These are phyloP conservation scores for Trametes versicolor DNA, from an alignment of 1,284 basidiomycete genomes.

Conservation along the genomic window DNA sequence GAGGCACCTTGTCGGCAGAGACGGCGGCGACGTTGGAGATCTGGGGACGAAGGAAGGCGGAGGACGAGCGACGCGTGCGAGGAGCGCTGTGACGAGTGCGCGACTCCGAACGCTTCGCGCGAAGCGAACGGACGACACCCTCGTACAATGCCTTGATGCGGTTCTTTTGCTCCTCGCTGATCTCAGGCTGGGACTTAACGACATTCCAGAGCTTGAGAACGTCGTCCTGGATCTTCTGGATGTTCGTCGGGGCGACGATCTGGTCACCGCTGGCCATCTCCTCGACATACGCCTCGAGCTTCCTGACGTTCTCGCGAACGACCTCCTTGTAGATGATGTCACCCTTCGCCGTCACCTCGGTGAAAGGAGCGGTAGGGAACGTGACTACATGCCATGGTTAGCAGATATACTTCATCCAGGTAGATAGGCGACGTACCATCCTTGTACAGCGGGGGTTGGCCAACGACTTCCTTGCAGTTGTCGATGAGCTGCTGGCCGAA, in stretches of 20 bases:
- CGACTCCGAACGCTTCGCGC: conserved; percentile 67
- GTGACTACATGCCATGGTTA: conserved; percentile 68
- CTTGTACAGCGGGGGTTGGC: conserved; percentile 89
- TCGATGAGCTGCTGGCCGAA: conserved; percentile 97
- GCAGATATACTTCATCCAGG: conserved; percentile 15
- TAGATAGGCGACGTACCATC: conserved; percentile 71
- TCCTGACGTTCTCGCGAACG: conserved; percentile 94
- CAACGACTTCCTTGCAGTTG: conserved; percentile 89
- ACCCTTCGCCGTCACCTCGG: conserved; percentile 92
- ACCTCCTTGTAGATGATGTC: conserved; percentile 96
- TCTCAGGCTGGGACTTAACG: conserved; percentile 96
- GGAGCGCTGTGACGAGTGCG: conserved; percentile 60
- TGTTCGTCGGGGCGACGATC: conserved; percentile 84
- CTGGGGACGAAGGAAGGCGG: conserved; percentile 94
- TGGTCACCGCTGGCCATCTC: conserved; percentile 98
- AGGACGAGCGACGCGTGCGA: conserved; percentile 87
- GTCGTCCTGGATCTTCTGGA: conserved; percentile 97
- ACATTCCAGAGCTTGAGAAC: conserved; percentile 97
- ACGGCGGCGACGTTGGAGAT: conserved; percentile 80
- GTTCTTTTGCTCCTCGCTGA: conserved; percentile 96
- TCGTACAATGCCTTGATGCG: conserved; percentile 98
- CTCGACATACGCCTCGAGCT: conserved; percentile 97
- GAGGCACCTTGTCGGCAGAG: conserved; percentile 90
- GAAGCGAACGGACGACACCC: conserved; percentile 88
- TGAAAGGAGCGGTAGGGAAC: conserved; percentile 97